Base-by-base conservation (phyloP, 139 green algal species). In the Micromonas commoda region DNA sequence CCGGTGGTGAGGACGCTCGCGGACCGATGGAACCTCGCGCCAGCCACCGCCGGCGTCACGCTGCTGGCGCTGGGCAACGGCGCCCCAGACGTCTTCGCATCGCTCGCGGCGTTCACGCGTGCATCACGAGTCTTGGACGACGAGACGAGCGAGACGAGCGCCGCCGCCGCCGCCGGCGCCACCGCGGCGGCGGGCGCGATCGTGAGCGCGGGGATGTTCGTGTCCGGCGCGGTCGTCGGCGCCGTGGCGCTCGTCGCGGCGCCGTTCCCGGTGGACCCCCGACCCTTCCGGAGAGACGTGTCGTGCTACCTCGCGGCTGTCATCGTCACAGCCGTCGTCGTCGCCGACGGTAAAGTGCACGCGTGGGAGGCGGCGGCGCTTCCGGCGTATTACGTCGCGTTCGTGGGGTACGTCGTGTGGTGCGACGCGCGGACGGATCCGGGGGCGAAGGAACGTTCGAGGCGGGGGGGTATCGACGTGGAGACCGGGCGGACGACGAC, bases 31-130 rank as follows among this genome's bases (percentile, higher is more conserved):
- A 33, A 79, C 52, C 74, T 88, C 33, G 57, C 84, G 28, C 83
- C 84, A 21, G 82, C 29, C 63, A 33, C 81, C 23, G 83, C 83
- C 2, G 83, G 84, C 1, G 84, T 88, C 16, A 88, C 84, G 57
- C 77, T 88, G 57, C 83, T 88, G 52, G 81, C 84, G 19, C 64
- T 88, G 1, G 84, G 84, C 16, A 88, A 88, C 61, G 84, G 84
- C 60, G 84, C 84, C 23, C 84, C 84, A 20, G 84, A 88, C 54
- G 79, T 88, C 33, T 88, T 88, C 72, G 74, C 84, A 54, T 80
- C 37, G 4, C 64, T 86, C 5, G 82, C 82, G 21, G 68, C 80
- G 26, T 82, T 86, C 26, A 70, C n/a, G n/a, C n/a, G n/a, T n/a
- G n/a, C n/a, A n/a, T n/a, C n/a, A n/a, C n/a, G n/a, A n/a, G n/a